Evolutionary conservation across 1,139 yeast genomes (phyloP), one percentile per base, ranked within the genome.

Genomic region (Debaryomyces subglobosus): DNA sequence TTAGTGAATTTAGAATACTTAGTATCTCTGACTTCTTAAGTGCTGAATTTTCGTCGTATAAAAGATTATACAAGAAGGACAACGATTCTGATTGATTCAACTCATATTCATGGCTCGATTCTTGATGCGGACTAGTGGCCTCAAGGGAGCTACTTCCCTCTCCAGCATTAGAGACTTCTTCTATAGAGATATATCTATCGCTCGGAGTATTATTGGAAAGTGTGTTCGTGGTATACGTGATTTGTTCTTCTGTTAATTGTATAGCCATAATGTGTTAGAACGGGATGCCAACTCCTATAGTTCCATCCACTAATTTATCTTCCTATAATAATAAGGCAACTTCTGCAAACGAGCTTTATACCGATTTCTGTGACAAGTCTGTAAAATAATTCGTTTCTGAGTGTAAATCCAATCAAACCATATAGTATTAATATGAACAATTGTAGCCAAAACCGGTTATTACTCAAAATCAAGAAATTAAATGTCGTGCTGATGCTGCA

Each of bases 81-180:
- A 73, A 59, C 4, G 77, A 71, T 51, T 74, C 78, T 2, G 77
- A 72, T 53, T 67, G 76, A 54, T 63, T 69, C 39, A 73, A 60
- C 51, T 74, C 79, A 52, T 72, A 74, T 45, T 72, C 77, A 41
- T 68, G 65, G 43, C 56, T 48, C 15, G 49, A 39, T 20, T 27
- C 34, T n/a, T 21, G 16, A 29, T 8, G 30, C 16, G 34, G 24
- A 7, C n/a, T n/a, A 6, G 21, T 30, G 2, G 42, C 23, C 27
- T 16, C 35, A 27, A 23, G 4, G 13, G 5, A 9, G 6, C 10
- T 20, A 20, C n/a, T 18, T 3, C 10, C 35, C n/a, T 15, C 24
- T 3, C 12, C 25, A 4, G 4, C 32, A 12, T 5, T 18, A 5
- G 24, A 4, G 5, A 3, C 8, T 8, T 25, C 42, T n/a, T 30